These are phyloP conservation scores for Neoboletus magnificus DNA, from an alignment of 768 basidiomycete species.

Conservation along the genomic window DNA sequence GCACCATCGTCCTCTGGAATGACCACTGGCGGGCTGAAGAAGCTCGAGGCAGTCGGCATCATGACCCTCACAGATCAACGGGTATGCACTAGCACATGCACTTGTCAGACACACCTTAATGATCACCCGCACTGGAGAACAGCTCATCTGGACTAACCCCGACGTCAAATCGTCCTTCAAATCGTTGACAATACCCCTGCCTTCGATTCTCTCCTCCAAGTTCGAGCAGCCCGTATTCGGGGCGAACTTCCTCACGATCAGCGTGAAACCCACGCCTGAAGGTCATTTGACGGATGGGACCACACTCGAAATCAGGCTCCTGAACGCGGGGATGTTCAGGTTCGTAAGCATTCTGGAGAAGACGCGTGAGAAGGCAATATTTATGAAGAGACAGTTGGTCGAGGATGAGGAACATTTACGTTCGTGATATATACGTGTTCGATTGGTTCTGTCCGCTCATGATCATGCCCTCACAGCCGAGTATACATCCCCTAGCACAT, in stretches of 20 bases:
- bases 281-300: constrained; percentile 69
- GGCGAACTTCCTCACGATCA: constrained; percentile 62
- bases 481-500: constrained; percentile 26
- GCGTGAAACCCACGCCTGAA: constrained; percentile 60
- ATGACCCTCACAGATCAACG: constrained; percentile 70
- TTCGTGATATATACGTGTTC: constrained; percentile 17
- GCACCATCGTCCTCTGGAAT: constrained; percentile 46
- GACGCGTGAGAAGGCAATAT: constrained; percentile 69
- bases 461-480: constrained; percentile 18
- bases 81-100: constrained; percentile 39
- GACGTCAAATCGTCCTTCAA: constrained; percentile 35
- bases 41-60: constrained; percentile 55
- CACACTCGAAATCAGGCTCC: constrained; percentile 63
- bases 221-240: constrained; percentile 77
- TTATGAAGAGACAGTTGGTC: constrained; percentile 60
- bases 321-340: constrained; percentile 65
- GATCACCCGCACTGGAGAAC: constrained; percentile 7
- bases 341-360: constrained; percentile 75
- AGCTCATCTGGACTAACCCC: constrained; percentile 63
- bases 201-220: constrained; percentile 60
- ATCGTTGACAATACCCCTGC: constrained; percentile 55
- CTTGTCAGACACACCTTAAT: neutral
- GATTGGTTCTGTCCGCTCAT: neutral
- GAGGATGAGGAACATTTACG: constrained; percentile 34
- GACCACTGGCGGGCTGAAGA: constrained; percentile 54